Conservation (phyloP, 23 red algal species). For the Gracilariopsis chorda region DNA sequence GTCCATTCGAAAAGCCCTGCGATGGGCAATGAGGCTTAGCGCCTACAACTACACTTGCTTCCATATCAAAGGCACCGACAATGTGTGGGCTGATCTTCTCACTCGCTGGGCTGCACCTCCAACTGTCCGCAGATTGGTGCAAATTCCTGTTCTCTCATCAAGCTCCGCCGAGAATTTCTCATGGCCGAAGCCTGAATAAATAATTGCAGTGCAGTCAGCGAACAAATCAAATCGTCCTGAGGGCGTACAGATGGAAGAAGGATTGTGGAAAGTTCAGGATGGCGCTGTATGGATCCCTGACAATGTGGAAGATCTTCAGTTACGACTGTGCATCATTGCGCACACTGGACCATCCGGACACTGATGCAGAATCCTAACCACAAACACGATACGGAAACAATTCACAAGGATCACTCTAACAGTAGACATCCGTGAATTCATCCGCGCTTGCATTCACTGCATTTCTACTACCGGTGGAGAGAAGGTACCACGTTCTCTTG, state of each 20-base stretch:
- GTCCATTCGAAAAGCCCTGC: not conserved
- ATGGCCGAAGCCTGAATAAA: not conserved
- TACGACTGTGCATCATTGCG: conserved; percentile 3
- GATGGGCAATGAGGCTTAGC: not conserved
- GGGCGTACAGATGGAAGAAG: not conserved
- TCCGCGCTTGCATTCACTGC: conserved; percentile 36
- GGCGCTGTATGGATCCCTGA: conserved; percentile 33
- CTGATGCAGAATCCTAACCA: too few relatives aligned
- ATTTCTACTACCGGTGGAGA: conserved; percentile 18
- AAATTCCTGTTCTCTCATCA: not conserved
- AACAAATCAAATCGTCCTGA: not conserved
- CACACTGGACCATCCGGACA: conserved; percentile 14
- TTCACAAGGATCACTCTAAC: not conserved
- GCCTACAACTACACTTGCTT: not conserved
- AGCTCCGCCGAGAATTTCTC: not conserved
- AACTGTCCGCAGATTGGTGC: not conserved
- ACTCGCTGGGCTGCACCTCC: not conserved
- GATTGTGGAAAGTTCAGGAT: not conserved
- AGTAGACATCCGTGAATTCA: conserved; percentile 19
- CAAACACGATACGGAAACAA: not conserved
- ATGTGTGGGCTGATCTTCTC: conserved; percentile 1
- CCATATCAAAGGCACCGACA: not conserved
- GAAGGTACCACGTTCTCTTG: conserved; percentile 24
- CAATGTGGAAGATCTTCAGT: not conserved
- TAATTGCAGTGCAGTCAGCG: not conserved